Evolutionary conservation across 2,329 filamentous ascomycete genomes (phyloP), one percentile per base, ranked within the genome.

Genomic region (Aurifilum marmelostoma): DNA sequence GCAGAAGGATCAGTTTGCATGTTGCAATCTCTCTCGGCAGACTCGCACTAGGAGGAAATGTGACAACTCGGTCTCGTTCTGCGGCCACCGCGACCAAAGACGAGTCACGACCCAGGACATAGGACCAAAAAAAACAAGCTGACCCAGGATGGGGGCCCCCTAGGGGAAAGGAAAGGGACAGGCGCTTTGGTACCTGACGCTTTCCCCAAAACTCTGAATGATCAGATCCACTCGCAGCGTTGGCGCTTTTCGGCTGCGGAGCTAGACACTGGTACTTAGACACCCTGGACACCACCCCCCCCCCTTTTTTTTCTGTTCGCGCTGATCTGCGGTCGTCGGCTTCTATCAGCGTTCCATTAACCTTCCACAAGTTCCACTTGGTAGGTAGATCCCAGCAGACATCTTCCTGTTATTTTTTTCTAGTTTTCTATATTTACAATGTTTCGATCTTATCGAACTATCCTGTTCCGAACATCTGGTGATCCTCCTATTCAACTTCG

Each of bases 291-390:
- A n/a, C 27, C 41, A n/a, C 37, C 39, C 12, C 41, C 21, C 14
- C 12, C 11, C 11, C 24, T 32, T 29, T 27, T 56, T 58, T 64
- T n/a, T n/a, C 34, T 43, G 29, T 27, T 37, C 62, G 6, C 7
- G 34, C 21, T 54, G 50, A 47, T 24, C 63, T 34, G 64, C 37
- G 14, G 3, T 24, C 14, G 24, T n/a, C 14, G 21, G n/a, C 64
- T 66, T 66, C 64, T 16, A 66, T 14, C 54, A 47, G 34, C 50
- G 21, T 66, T 66, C 64, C 34, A 66, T 47, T 27, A 32, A 54
- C 27, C 54, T 59, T 66, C 52, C 52, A 63, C 8, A 29, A 56
- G 32, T 37, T 47, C 61, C 37, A 29, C n/a, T 16, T 21, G n/a
- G 24, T 12, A 11, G 12, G 24, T 8, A 29, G 24, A 32, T 29